A percentile compares a stretch with the other conserved stretches of the same genome.
These are phyloP conservation scores for Urochloa ruziziensis DNA, from an alignment of 176 grass and related monocot genomes.

Conservation along the genomic window DNA sequence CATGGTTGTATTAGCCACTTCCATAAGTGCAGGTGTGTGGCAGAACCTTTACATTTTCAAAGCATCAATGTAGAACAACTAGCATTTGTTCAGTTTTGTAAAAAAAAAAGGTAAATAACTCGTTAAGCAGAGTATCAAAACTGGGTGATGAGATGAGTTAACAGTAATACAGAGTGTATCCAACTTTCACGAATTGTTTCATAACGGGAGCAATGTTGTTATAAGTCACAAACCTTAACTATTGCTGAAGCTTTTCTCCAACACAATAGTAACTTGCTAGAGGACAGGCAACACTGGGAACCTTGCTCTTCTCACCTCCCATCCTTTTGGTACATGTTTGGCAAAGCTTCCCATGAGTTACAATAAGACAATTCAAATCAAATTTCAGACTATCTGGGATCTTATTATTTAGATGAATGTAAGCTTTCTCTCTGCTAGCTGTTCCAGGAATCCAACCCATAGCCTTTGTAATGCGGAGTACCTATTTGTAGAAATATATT, in stretches of 20 bases:
- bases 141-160: not conserved
- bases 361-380: constrained; percentile 91
- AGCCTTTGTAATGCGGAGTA: constrained; percentile 79
- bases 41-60: not conserved
- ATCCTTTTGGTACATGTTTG: constrained; percentile 58
- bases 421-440: constrained; percentile 68
- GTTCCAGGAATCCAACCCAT: constrained; percentile 73
- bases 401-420: constrained; percentile 77
- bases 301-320: constrained; percentile 29
- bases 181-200: constrained; percentile 6
- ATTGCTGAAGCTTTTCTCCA: constrained; percentile 32
- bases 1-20: not conserved
- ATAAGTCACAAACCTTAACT: constrained; percentile 8
- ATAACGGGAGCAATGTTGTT: constrained; percentile 4
- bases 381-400: constrained; percentile 86
- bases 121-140: not conserved
- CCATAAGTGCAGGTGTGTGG: not conserved
- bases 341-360: constrained; percentile 91
- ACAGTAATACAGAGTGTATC: not conserved
- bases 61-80: not conserved
- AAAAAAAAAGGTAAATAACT: constrained; percentile 5
- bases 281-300: constrained; percentile 45
- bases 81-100: not conserved
- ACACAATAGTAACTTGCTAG: constrained; percentile 40
- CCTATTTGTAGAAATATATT: constrained; percentile 49